Conservation (phyloP, 1,284 basidiomycete genomes). For the Sanghuangporus weigelae region DNA sequence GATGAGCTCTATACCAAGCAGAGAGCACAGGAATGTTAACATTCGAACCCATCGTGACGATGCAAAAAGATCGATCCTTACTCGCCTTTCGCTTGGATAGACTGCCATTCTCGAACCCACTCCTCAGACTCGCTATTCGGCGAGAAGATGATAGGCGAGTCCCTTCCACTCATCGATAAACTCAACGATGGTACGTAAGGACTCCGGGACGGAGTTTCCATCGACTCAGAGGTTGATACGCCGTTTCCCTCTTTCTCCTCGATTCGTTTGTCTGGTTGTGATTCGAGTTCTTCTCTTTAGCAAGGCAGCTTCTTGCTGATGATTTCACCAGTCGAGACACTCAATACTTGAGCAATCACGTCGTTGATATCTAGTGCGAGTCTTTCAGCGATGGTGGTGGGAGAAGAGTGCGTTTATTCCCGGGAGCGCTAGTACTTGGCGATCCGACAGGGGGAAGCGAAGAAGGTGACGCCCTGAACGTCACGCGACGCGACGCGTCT, state of each 20-base stretch:
- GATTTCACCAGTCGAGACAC: neutral
- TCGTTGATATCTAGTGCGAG: neutral
- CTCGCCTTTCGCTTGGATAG: conserved; percentile 50
- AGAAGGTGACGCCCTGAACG: neutral
- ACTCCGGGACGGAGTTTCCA: neutral
- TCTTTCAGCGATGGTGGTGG: neutral
- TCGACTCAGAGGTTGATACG: neutral
- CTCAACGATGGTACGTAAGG: neutral
- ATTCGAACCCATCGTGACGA: too few relatives aligned
- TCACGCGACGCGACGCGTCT: neutral
- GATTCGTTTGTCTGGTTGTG: neutral
- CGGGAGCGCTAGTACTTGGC: neutral
- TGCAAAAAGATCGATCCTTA: neutral
- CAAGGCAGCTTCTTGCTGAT: neutral
- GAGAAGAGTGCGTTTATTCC: neutral
- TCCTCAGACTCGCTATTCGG: conserved; percentile 42
- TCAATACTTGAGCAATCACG: neutral
- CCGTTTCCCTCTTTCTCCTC: neutral
- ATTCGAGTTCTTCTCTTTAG: neutral
- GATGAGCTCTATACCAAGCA: conserved; percentile 46
- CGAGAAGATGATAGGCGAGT: conserved; percentile 28
- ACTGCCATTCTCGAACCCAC: conserved; percentile 56
- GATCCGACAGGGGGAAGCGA: neutral
- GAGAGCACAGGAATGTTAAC: neutral
- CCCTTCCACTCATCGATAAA: conserved; percentile 7